These are phyloP conservation scores for Tirmania nivea DNA, from an alignment of 495 filamentous ascomycete species.

Conservation along the genomic window DNA sequence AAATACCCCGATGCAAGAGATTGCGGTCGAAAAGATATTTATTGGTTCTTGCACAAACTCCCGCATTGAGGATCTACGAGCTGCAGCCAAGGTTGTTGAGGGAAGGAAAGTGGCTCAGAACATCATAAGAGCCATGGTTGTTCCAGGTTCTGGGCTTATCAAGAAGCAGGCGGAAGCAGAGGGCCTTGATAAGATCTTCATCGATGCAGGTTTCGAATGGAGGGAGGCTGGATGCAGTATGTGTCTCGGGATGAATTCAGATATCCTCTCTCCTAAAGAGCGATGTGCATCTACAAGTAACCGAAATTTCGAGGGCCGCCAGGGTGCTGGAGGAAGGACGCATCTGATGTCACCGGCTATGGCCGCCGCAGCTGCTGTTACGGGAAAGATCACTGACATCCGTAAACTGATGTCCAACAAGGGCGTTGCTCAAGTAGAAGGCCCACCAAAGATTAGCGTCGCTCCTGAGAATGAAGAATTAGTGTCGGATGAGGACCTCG, in stretches of 20 bases:
- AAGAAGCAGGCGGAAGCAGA: constrained; percentile 85
- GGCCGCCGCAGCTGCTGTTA: constrained; percentile 78
- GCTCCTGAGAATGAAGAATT: constrained; percentile 51
- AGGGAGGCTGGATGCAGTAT: constrained; percentile 94
- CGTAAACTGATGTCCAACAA: constrained; percentile 40
- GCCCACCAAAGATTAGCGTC: constrained; percentile 30
- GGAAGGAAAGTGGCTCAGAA: constrained; percentile 70
- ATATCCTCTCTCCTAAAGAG: constrained; percentile 85
- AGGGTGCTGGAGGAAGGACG: constrained; percentile 80
- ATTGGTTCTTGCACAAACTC: constrained; percentile 97
- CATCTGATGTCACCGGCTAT: constrained; percentile 95
- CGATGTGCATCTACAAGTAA: constrained; percentile 90
- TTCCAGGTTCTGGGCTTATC: constrained; percentile 84
- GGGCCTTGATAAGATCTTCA: constrained; percentile 80
- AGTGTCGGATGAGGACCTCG: constrained; percentile 51
- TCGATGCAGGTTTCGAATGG: constrained; percentile 90
- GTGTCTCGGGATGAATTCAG: constrained; percentile 98
- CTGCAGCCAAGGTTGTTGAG: constrained; percentile 63
- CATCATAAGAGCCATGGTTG: constrained; percentile 84
- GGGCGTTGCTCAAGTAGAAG: constrained; percentile 22
- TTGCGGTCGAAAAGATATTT: constrained; percentile 83
- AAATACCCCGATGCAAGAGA: constrained; percentile 75
- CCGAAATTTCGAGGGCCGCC: constrained; percentile 92
- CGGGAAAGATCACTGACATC: constrained; percentile 79
- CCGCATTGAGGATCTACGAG: constrained; percentile 85